phyloP scores from a whole-genome alignment of 345 rosid genomes.

The Salix brachista region DNA sequence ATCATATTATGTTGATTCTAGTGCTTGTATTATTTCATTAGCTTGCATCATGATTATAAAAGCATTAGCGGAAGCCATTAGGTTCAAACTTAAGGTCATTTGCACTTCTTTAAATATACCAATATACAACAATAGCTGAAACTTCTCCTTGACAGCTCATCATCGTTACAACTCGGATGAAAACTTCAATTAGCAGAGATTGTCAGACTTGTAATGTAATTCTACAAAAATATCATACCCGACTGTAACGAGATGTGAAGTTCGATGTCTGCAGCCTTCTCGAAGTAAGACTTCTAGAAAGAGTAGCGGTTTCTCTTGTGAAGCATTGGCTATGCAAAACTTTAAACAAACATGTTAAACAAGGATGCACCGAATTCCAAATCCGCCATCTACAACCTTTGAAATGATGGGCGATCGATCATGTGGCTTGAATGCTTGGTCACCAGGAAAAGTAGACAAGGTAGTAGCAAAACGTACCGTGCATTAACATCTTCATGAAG shows the following conservation, averaged over 20 bases:
- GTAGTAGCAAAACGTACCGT: background rate
- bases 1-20: background rate
- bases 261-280: background rate
- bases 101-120: background rate
- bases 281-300: background rate
- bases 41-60: constrained; percentile 2
- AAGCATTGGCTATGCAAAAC: background rate
- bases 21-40: background rate
- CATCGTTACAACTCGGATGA: background rate
- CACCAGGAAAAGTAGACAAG: background rate
- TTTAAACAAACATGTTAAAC: background rate
- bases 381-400: background rate
- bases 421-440: background rate
- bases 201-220: background rate
- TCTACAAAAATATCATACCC: background rate
- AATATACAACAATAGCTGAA: background rate
- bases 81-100: background rate
- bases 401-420: background rate
- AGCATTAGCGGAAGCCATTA: background rate
- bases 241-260: background rate
- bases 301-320: background rate
- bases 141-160: background rate
- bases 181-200: background rate
- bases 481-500: background rate
- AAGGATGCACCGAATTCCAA: background rate